A percentile compares a stretch with the other conserved stretches of the same genome.
phyloP scores from a whole-genome alignment of 805 yeast species.

The Schwanniomyces pseudopolymorphus region DNA sequence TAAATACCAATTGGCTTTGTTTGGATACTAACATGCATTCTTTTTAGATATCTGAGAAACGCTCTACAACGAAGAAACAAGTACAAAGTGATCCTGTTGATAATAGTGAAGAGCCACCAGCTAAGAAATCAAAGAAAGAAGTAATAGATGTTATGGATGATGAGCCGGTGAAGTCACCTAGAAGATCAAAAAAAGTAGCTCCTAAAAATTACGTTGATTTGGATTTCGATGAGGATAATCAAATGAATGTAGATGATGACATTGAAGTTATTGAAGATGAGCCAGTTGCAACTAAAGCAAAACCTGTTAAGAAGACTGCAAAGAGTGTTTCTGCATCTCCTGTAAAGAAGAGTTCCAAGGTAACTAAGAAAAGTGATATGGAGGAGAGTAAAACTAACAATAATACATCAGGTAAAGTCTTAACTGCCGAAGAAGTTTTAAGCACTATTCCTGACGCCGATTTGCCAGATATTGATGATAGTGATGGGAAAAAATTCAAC shows the following conservation, averaged over 20 bases:
- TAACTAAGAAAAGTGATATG: slow-evolving; percentile 5
- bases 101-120: slow-evolving; percentile 1
- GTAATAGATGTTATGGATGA: not conserved
- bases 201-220: slow-evolving; percentile 1
- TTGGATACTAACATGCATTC: not conserved
- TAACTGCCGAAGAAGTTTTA: slow-evolving; percentile 55
- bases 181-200: not conserved
- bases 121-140: not conserved
- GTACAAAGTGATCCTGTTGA: slow-evolving; percentile 1
- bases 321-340: slow-evolving; percentile 5
- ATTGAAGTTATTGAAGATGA: slow-evolving; percentile 20
- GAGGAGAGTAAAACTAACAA: slow-evolving; percentile 3
- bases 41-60: not conserved
- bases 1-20: not conserved
- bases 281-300: slow-evolving; percentile 25
- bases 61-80: not conserved
- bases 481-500: slow-evolving; percentile 55
- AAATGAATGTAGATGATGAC: slow-evolving; percentile 19
- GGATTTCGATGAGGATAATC: slow-evolving; percentile 1
- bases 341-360: not conserved
- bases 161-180: not conserved
- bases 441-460: slow-evolving; percentile 73
- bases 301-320: not conserved
- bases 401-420: slow-evolving; percentile 13
- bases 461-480: slow-evolving; percentile 53